phyloP scores from a whole-genome alignment of 768 basidiomycete genomes.

The Suillus tomentosus region DNA sequence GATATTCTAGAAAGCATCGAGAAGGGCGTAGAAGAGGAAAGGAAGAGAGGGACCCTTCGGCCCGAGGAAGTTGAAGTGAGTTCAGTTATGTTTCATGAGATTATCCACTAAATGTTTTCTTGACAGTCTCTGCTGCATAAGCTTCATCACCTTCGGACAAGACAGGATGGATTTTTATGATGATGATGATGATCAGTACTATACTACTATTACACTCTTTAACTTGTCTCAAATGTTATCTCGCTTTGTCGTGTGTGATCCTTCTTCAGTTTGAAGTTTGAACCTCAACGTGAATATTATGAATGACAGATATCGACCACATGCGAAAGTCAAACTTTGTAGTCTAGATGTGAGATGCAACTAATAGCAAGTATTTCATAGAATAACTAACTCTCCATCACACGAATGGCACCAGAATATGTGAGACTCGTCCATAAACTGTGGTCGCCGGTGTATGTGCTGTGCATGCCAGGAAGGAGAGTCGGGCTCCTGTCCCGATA shows the following conservation, averaged over 20 bases:
- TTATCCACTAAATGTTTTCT: conserved; percentile 15
- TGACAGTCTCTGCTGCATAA: conserved; percentile 36
- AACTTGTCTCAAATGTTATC: neutral
- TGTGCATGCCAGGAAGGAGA: conserved; percentile 27
- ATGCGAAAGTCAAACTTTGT: neutral
- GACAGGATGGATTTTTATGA: conserved; percentile 18
- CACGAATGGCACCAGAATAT: conserved; percentile 90
- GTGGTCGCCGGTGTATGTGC: conserved; percentile 48
- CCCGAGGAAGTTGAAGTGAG: conserved; percentile 74
- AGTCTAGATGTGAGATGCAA: conserved; percentile 23
- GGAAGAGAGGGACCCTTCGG: conserved; percentile 59
- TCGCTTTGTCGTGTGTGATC: conserved; percentile 12
- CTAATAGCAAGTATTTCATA: conserved; percentile 35
- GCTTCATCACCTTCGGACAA: conserved; percentile 31
- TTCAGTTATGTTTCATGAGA: conserved; percentile 14
- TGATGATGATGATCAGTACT: conserved; percentile 4
- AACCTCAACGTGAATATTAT: neutral
- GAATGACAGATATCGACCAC: neutral
- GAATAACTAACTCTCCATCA: conserved; percentile 76
- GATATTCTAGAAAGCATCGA: conserved; percentile 85
- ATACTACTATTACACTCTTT: conserved; percentile 7
- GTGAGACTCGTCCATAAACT: conserved; percentile 86
- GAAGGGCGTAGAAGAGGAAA: conserved; percentile 70
- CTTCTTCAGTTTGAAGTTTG: neutral
- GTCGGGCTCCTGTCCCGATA: conserved; percentile 26